These are phyloP conservation scores for Pythium coloratum DNA, from an alignment of 352 stramenopile species.

Conservation along the genomic window DNA sequence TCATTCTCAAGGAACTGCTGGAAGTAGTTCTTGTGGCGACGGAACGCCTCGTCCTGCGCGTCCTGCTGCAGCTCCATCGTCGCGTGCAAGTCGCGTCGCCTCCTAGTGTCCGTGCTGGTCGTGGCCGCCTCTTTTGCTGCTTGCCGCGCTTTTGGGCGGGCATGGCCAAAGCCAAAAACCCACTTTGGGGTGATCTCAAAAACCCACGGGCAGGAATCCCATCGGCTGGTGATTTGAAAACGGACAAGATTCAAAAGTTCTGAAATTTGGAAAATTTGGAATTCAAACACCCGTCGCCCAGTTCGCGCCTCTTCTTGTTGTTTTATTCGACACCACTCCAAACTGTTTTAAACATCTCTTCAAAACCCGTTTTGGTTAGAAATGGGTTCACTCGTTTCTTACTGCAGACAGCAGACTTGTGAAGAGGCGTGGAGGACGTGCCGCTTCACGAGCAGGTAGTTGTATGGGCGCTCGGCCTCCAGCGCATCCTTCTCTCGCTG, in stretches of 20 bases:
- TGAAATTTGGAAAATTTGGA: constrained; percentile 25
- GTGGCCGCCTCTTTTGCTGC: background rate
- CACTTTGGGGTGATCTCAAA: constrained; percentile 17
- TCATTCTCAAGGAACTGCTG: constrained; percentile 79
- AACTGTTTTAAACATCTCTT: constrained; percentile 14
- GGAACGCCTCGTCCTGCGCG: constrained; percentile 81
- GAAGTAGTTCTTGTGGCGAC: constrained; percentile 89
- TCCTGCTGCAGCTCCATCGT: constrained; percentile 83
- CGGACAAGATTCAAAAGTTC: constrained; percentile 2
- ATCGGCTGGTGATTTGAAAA: background rate
- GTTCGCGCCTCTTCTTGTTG: constrained; percentile 14
- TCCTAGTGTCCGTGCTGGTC: background rate
- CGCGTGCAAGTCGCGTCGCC: constrained; percentile 5
- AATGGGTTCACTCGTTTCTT: constrained; percentile 26
- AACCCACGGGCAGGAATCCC: constrained; percentile 11
- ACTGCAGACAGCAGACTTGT: constrained; percentile 70
- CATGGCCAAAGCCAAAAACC: constrained; percentile 17
- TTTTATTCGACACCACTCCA: background rate
- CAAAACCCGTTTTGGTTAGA: constrained; percentile 4
- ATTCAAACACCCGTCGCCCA: constrained; percentile 21
- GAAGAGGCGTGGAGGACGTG: constrained; percentile 52
- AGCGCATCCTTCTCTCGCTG: constrained; percentile 60
- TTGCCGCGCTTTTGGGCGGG: constrained; percentile 20
- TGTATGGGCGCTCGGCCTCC: constrained; percentile 55
- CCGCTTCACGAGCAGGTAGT: constrained; percentile 77